These are phyloP conservation scores for Clarireedia monteithiana DNA, from an alignment of 2,329 filamentous ascomycete genomes.

Conservation along the genomic window DNA sequence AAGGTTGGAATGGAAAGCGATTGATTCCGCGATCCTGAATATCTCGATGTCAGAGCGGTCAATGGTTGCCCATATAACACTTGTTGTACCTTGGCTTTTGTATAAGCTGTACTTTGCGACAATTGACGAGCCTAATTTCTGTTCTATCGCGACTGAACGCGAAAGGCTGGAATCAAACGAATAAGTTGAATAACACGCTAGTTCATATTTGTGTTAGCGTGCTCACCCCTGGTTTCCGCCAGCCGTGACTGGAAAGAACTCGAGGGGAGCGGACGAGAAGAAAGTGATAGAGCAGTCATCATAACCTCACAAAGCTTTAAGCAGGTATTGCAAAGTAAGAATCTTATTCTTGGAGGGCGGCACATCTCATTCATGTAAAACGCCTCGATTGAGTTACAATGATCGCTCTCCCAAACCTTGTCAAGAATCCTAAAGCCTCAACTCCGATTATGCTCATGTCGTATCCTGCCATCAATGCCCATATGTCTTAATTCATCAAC, in stretches of 20 bases:
- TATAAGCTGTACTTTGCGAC: background rate
- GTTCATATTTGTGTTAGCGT: background rate
- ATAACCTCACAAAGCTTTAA: background rate
- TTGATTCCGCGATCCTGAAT: no score
- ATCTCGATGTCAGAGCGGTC: no score
- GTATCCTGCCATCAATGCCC: conserved; percentile 8
- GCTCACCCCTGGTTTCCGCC: no score
- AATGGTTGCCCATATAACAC: background rate
- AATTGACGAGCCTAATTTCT: background rate
- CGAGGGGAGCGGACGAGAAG: no score
- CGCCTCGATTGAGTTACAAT: conserved; percentile 6
- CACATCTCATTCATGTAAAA: background rate
- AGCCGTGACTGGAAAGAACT: no score
- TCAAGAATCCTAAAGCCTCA: conserved; percentile 8
- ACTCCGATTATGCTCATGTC: conserved; percentile 8
- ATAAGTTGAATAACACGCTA: background rate
- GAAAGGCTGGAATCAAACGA: background rate
- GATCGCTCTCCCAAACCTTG: conserved; percentile 1
- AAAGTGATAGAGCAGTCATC: background rate
- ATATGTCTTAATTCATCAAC: background rate
- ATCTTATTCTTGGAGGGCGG: background rate
- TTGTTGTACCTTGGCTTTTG: background rate
- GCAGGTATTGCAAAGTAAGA: background rate
- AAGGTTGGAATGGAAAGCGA: no score
- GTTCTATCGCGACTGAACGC: background rate